Percentiles rank a stretch among this genome's conserved stretches.
Evolutionary conservation across 2,329 filamentous ascomycete genomes (phyloP).

Genomic region (Trichoderma koningiopsis): DNA sequence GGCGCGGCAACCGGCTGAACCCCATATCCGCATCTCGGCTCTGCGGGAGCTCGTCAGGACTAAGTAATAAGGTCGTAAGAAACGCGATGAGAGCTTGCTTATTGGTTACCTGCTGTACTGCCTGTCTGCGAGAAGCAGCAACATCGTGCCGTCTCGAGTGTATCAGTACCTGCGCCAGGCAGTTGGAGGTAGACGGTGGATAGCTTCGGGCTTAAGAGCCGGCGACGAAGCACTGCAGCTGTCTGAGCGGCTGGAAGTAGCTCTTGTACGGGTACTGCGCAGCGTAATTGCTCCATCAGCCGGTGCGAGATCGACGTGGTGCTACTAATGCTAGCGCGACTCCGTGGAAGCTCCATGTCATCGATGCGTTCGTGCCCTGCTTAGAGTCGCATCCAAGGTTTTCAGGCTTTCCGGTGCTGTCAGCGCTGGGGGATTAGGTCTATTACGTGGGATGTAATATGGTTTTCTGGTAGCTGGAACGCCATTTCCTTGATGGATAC

Average conservation of each 20-base stretch:
- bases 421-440: neutral
- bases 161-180: neutral
- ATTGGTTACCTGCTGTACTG: neutral
- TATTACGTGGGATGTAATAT: neutral
- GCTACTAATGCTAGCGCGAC: constrained; percentile 1
- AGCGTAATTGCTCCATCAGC: neutral
- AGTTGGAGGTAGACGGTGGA: neutral
- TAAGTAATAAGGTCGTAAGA: neutral
- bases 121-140: neutral
- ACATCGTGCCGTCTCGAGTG: neutral
- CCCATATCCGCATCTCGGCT: constrained; percentile 17
- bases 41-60: neutral
- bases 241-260: neutral
- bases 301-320: constrained; percentile 13
- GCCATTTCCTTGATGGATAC: neutral
- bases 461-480: neutral
- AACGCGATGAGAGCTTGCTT: neutral
- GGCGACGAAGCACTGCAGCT: too few relatives aligned
- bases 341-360: neutral
- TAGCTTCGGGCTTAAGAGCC: neutral
- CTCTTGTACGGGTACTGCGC: neutral
- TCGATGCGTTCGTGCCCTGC: neutral
- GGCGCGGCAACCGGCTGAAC: constrained; percentile 8
- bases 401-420: neutral
- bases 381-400: neutral